Evolutionary conservation across 2,329 filamentous ascomycete genomes (phyloP), one percentile per base, ranked within the genome.

Genomic region (Stagonosporopsis tanaceti): DNA sequence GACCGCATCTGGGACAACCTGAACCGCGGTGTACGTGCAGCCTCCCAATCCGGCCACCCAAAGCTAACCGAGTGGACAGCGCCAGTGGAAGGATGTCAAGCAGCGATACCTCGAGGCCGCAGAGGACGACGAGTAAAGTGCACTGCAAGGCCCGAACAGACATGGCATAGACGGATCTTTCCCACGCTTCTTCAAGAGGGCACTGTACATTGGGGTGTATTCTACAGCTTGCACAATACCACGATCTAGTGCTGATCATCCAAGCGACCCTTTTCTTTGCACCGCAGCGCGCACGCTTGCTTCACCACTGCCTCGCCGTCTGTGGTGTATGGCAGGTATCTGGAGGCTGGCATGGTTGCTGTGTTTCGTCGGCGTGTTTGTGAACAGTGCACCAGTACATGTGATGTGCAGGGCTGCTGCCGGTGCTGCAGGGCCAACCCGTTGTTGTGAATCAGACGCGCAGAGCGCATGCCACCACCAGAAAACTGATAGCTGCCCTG

Each of bases 21-120:
- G 77, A 99, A 99, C 88, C 86, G 85, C 74, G 95, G 95, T 73
- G 94, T 97, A 72, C 30, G 72, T 74, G 57, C 6, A 47, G 4
- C 2, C 9, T 20, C 14, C 15, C 7, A 11, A 34, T 30, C 5
- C 9, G n/a, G 12, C 6, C 30, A 22, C 17, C 35, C 15, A 14
- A 37, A 25, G 67, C 72, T 74, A 67, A 74, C 53, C 24, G 15
- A 27, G 25, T 12, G 17, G 57, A 70, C 75, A 98, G 94, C 92
- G 94, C 75, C 94, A 97, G 96, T 98, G 95, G 95, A 97, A 97
- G 87, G 95, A 99, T 79, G 97, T 99, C 84, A 94, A 96, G 82
- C 82, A 89, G 79, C 89, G 86, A 80, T 99, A 97, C 80, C 79
- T 96, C 73, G 75, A 91, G 80, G 84, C 84, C 59, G 86, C 83